Evolutionary conservation across 2,329 filamentous ascomycete species (phyloP).

Genomic region (Botrytis elliptica): DNA sequence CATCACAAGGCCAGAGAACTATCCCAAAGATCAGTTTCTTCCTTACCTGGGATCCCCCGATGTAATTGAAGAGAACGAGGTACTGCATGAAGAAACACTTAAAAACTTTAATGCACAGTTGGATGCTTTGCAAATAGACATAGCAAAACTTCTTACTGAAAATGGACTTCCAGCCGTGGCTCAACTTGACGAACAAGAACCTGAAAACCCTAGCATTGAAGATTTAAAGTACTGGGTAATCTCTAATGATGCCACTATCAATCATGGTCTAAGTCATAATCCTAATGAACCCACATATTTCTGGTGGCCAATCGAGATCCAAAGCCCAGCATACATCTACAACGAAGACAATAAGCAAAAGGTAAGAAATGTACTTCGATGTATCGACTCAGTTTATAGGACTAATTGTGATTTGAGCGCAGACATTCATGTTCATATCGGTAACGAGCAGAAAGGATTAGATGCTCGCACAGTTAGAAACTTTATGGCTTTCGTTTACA

Average conservation of each 20-base stretch:
- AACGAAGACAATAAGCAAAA: constrained; percentile 2
- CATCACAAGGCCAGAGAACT: neutral
- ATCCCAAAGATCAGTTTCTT: neutral
- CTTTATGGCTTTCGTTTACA: neutral
- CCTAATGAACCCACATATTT: neutral
- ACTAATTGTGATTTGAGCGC: neutral
- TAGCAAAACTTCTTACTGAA: neutral
- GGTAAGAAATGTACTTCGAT: constrained; percentile 3
- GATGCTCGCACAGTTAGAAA: neutral
- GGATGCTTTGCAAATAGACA: neutral
- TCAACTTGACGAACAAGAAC: neutral
- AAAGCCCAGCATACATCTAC: constrained; percentile 3
- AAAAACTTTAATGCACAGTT: neutral
- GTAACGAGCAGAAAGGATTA: neutral
- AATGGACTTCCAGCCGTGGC: neutral
- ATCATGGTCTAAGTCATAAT: neutral
- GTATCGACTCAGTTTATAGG: neutral
- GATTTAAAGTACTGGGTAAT: neutral
- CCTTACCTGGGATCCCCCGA: neutral
- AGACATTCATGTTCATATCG: constrained; percentile 11
- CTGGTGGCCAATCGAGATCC: constrained; percentile 1
- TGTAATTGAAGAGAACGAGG: neutral
- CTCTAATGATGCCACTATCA: neutral
- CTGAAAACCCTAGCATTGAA: neutral
- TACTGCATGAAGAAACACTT: neutral